Evolutionary conservation across 192 early-diverging fungal genomes (phyloP).

Genomic region (Oehlia diaphana): DNA sequence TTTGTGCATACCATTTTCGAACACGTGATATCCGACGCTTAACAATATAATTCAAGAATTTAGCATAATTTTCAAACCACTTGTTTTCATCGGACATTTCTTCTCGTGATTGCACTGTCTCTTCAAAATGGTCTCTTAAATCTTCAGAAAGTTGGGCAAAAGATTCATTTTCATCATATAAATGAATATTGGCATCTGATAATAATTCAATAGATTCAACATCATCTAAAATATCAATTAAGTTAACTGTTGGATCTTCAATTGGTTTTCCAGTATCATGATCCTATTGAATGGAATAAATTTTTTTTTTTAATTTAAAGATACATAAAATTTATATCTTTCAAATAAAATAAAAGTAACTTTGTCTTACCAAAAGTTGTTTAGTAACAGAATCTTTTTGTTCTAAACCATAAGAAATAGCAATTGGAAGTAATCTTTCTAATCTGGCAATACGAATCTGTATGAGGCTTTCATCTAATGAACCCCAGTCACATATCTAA

Average conservation of each 20-base stretch:
- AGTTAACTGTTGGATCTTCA: neutral
- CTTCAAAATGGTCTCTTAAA: slow-evolving; percentile 19
- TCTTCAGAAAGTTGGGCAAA: slow-evolving; percentile 9
- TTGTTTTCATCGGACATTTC: neutral
- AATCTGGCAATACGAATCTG: neutral
- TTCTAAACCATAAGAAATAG: slow-evolving; percentile 23
- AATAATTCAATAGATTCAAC: neutral
- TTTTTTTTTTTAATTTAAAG: neutral
- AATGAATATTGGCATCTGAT: neutral
- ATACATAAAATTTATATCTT: neutral
- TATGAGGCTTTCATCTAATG: slow-evolving; percentile 7
- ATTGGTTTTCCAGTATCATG: slow-evolving; percentile 11
- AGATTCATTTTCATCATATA: slow-evolving; percentile 10
- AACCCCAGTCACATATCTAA: slow-evolving; percentile 28
- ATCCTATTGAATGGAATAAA: neutral
- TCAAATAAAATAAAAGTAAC: neutral
- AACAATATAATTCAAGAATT: slow-evolving; percentile 25
- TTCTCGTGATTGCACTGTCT: slow-evolving; percentile 4
- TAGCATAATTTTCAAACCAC: slow-evolving; percentile 12
- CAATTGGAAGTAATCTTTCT: neutral
- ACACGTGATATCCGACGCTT: slow-evolving; percentile 16
- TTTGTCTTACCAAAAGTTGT: neutral
- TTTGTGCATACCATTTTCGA: slow-evolving; percentile 22
- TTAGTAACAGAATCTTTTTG: neutral
- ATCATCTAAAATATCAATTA: neutral